A percentile compares a stretch with the other conserved stretches of the same genome.
Conservation (phyloP, 306 rosid species). For the Quercus variabilis region DNA sequence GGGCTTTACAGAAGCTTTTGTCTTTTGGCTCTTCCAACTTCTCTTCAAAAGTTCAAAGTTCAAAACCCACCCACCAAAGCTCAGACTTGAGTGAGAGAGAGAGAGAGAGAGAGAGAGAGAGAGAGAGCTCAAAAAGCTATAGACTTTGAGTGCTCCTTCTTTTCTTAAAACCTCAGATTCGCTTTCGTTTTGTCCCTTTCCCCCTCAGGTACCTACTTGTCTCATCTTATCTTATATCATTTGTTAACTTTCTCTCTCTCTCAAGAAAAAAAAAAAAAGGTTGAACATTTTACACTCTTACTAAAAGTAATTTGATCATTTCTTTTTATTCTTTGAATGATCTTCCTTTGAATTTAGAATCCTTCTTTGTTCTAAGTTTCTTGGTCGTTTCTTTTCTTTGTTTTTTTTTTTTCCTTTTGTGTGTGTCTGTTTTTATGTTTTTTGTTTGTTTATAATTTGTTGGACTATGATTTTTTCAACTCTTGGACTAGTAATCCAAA, state of each 20-base stretch:
- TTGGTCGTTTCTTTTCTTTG: neutral
- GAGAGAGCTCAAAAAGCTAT: slow-evolving; percentile 24
- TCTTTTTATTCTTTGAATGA: slow-evolving; percentile 5
- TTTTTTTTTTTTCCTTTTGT: neutral
- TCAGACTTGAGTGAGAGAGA: no score
- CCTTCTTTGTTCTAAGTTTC: slow-evolving; percentile 29
- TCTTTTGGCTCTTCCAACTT: slow-evolving; percentile 31
- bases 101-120: no score
- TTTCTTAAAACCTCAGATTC: slow-evolving; percentile 44
- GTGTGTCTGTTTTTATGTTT: neutral
- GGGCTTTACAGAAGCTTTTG: slow-evolving; percentile 9
- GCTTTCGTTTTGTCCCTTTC: slow-evolving; percentile 52
- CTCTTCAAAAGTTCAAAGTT: neutral
- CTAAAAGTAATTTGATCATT: slow-evolving; percentile 14
- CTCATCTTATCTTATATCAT: no score
- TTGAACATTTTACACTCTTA: slow-evolving; percentile 19
- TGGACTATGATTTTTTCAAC: slow-evolving; percentile 63
- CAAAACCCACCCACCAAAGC: neutral
- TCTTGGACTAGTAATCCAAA: slow-evolving; percentile 9
- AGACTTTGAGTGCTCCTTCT: slow-evolving; percentile 26
- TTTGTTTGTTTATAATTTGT: slow-evolving; percentile 23
- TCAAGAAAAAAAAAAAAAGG: slow-evolving; percentile 21
- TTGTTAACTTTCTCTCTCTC: slow-evolving; percentile 34
- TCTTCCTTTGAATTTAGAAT: slow-evolving; percentile 27
- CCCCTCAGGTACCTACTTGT: slow-evolving; percentile 40